A percentile compares a stretch with the other conserved stretches of the same genome.
Conservation (phyloP, 306 rosid genomes). For the Gynostemma pentaphyllum region DNA sequence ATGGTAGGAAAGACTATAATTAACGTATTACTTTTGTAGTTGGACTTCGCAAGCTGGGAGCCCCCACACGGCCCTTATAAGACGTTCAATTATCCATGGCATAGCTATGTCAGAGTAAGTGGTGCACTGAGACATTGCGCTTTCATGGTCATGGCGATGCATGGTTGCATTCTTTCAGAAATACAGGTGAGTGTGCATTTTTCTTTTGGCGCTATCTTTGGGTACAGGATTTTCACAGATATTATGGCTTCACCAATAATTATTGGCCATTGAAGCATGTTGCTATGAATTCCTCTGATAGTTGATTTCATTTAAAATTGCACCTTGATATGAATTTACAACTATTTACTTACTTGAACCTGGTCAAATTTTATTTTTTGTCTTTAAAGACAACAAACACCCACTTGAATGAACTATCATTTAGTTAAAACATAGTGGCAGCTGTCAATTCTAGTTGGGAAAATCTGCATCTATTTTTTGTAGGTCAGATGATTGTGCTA, state of each 20-base stretch:
- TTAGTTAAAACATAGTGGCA: neutral
- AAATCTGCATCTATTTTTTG: neutral
- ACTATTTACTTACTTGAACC: neutral
- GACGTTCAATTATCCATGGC: conserved; percentile 79
- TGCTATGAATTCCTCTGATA: neutral
- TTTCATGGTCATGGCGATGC: conserved; percentile 95
- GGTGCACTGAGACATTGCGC: conserved; percentile 96
- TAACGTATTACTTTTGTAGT: conserved; percentile 24
- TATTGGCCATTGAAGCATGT: neutral
- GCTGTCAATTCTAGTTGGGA: neutral
- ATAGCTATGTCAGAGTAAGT: conserved; percentile 77
- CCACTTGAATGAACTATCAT: neutral
- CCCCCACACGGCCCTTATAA: conserved; percentile 90
- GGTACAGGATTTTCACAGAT: neutral
- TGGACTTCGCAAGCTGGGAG: conserved; percentile 96
- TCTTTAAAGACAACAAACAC: neutral
- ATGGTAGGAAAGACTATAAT: conserved; percentile 5
- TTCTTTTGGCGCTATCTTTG: conserved; percentile 10
- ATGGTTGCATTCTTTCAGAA: conserved; percentile 90
- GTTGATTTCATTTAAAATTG: neutral
- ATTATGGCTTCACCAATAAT: neutral
- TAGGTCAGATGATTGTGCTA: neutral
- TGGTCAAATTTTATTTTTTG: neutral
- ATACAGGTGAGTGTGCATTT: conserved; percentile 56
- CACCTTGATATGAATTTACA: neutral